Evolutionary conservation across 164 flowering plant species (phyloP).

Genomic region (Magnolia sinica): DNA sequence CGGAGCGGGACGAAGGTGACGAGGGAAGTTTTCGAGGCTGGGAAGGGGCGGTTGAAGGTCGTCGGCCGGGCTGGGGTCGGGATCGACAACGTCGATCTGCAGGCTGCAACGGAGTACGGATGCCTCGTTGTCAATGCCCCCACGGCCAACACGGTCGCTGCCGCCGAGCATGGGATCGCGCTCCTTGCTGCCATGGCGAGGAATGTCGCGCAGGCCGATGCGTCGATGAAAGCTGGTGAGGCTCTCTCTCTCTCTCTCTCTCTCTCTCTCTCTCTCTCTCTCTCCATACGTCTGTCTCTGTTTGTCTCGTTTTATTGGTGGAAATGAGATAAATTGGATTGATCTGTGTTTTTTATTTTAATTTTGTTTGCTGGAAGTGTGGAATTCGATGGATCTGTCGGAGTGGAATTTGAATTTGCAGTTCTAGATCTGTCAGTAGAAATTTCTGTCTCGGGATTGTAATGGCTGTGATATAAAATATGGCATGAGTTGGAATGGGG

Average conservation of each 20-base stretch:
- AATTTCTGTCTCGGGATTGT: no score
- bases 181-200: constrained; percentile 77
- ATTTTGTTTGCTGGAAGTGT: neutral
- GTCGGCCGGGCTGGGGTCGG: constrained; percentile 98
- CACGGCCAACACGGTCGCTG: constrained; percentile 90
- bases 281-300: neutral
- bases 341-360: neutral
- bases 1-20: constrained; percentile 91
- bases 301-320: neutral
- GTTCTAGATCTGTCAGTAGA: neutral
- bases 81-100: constrained; percentile 92
- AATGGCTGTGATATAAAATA: no score
- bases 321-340: neutral
- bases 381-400: constrained; percentile 1
- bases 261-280: neutral
- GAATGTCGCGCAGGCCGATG: constrained; percentile 86
- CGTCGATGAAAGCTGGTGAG: constrained; percentile 83
- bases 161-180: constrained; percentile 96
- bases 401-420: neutral
- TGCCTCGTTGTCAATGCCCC: constrained; percentile 94
- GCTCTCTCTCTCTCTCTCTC: neutral
- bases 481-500: no score
- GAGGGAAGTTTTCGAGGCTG: constrained; percentile 73
- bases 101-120: constrained; percentile 88
- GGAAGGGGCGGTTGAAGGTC: constrained; percentile 73